A percentile compares a stretch with the other conserved stretches of the same genome.
phyloP scores from a whole-genome alignment of 345 rosid species.

The Eucalyptus sp. region DNA sequence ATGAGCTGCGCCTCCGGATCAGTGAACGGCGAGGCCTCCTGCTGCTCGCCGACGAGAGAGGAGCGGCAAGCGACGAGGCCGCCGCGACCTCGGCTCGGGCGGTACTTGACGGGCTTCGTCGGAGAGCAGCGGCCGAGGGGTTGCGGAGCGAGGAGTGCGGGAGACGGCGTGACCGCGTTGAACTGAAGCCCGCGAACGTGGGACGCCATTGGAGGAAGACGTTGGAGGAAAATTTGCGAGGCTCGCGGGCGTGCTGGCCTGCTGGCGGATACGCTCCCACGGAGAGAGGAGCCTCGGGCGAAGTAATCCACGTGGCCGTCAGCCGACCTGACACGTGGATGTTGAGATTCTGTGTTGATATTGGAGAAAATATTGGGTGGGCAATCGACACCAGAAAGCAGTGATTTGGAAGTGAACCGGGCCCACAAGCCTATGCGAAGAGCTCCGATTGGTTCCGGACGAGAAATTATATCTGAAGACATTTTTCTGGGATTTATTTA shows the following conservation, averaged over 20 bases:
- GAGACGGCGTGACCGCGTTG: not conserved
- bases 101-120: not conserved
- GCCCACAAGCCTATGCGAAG: not conserved
- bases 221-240: not conserved
- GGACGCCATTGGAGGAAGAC: not conserved
- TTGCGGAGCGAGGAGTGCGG: not conserved
- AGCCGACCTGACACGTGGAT: not conserved
- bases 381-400: not conserved
- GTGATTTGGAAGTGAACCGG: not conserved
- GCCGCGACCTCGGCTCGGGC: not conserved
- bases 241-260: not conserved
- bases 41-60: slow-evolving; percentile 12
- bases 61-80: not conserved
- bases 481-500: not conserved
- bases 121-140: not conserved
- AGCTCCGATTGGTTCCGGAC: not conserved
- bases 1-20: slow-evolving; percentile 62
- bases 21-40: slow-evolving; percentile 20
- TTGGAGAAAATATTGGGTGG: no score
- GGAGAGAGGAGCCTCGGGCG: no score
- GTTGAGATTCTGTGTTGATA: not conserved
- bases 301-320: not conserved
- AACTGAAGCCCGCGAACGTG: not conserved
- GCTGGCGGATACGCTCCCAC: not conserved
- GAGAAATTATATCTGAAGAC: not conserved